Conservation (phyloP, 2,329 filamentous ascomycete species). For the Arthrobotrys entomopaga region DNA sequence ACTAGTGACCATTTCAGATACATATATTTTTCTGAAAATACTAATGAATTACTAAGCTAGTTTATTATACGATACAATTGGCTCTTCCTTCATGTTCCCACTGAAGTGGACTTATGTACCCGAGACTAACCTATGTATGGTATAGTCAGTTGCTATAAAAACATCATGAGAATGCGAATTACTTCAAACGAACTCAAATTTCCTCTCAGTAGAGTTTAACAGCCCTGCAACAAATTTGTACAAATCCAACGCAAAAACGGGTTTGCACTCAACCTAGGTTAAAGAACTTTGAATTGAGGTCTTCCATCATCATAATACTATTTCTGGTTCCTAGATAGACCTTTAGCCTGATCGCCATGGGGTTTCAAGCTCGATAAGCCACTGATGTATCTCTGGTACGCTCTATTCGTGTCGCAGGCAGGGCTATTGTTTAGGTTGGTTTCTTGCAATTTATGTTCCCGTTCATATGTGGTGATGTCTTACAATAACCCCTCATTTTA, state of each 20-base stretch:
- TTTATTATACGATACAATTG: conserved; percentile 12
- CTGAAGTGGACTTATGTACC: too few species aligned
- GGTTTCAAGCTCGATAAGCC: conserved; percentile 32
- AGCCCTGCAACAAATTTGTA: conserved; percentile 28
- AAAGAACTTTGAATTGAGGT: too few species aligned
- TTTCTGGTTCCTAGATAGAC: background rate
- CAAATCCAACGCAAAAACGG: conserved; percentile 18
- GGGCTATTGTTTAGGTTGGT: conserved; percentile 49
- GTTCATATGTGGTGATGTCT: background rate
- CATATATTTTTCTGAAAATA: conserved; percentile 5
- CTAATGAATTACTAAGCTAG: conserved; percentile 5
- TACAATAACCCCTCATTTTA: conserved; percentile 21
- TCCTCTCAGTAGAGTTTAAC: background rate
- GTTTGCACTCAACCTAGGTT: background rate
- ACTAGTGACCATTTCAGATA: conserved; percentile 1
- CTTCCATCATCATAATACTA: too few species aligned
- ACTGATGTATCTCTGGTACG: conserved; percentile 49
- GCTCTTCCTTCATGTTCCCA: conserved; percentile 23
- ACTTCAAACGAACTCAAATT: conserved; percentile 9
- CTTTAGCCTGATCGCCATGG: conserved; percentile 12
- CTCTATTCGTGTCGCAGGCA: conserved; percentile 46
- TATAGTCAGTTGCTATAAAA: conserved; percentile 21
- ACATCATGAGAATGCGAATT: conserved; percentile 14
- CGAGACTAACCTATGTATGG: too few species aligned
- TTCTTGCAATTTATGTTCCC: background rate